Evolutionary conservation across 2,329 filamentous ascomycete genomes (phyloP), one percentile per base, ranked within the genome.

Genomic region (Xylaria sp.): DNA sequence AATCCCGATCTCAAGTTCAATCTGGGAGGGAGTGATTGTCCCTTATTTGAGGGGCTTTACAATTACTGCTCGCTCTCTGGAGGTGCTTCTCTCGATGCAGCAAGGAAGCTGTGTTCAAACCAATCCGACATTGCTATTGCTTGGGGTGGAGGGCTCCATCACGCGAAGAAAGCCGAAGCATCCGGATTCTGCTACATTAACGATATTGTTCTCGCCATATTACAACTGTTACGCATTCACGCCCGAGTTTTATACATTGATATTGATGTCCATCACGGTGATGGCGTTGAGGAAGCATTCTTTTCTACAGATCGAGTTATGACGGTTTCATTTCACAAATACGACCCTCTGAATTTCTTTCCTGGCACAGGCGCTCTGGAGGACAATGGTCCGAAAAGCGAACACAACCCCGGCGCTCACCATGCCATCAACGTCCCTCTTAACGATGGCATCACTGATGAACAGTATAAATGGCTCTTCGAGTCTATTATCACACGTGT

Each of bases 171-270:
- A 78, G 89, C 91, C 62, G 94, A 97, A 81, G 95, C 96, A 0
- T 95, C 92, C 15, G 96, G 96, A 0, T 99, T 99, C 81, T 99
- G 96, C 83, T 99, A 99, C 82, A 94, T 98, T 82, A 99, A 99
- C 80, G 96, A 99, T 80, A 98, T 98, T 75, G 96, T 98, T 66
- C 87, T 99, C 56, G 93, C 92, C 42, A 96, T 97, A 74, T 87
- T 98, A 44, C 92, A 97, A 79, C 87, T 99, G 10, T 85, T 36
- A 9, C 93, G 93, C 63, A 91, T 94, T 80, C 93, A 97, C 78
- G 92, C 96, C 77, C 92, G 96, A 65, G 95, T 99, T n/a, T 88
- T 99, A 58, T 99, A 99, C 83, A 93, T 99, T 80, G 94, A 97
- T 77, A 97, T 97, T 70, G 94, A 97, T 77, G 94, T 97, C 17